Evolutionary conservation across 1,139 yeast genomes (phyloP).

Genomic region (Magnusiomyces magnusii): DNA sequence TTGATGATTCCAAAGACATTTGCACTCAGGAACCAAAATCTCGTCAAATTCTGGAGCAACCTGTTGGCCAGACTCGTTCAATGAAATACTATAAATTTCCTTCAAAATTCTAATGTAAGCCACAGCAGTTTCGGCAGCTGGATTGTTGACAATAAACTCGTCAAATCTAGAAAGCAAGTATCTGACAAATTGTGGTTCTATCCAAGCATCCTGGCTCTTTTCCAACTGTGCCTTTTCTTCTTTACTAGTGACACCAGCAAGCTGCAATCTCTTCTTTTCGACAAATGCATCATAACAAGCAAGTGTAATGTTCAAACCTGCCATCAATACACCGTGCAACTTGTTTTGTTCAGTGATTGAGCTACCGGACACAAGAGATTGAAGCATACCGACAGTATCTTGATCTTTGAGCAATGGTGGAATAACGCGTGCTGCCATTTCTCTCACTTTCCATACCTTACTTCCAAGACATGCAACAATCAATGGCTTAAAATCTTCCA

Average conservation of each 20-base stretch:
- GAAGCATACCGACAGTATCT: conserved; percentile 23
- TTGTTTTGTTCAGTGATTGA: conserved; percentile 36
- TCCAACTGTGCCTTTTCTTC: conserved; percentile 3
- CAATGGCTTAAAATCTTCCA: conserved; percentile 44
- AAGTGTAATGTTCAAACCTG: conserved; percentile 28
- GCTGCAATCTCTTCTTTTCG: background rate
- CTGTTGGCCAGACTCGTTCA: background rate
- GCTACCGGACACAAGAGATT: conserved; percentile 18
- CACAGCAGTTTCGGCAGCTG: conserved; percentile 33
- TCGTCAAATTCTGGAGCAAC: conserved; percentile 4
- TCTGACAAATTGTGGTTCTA: conserved; percentile 16
- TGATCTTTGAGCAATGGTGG: conserved; percentile 42
- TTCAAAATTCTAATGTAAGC: conserved; percentile 34
- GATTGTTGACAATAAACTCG: conserved; percentile 28
- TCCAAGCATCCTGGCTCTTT: background rate
- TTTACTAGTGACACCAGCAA: conserved; percentile 17
- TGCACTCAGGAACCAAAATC: conserved; percentile 11
- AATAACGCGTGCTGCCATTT: conserved; percentile 69
- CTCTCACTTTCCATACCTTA: conserved; percentile 73
- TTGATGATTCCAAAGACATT: background rate
- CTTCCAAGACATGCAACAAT: conserved; percentile 44
- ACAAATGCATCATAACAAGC: conserved; percentile 8
- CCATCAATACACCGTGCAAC: conserved; percentile 52
- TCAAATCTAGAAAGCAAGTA: conserved; percentile 20
- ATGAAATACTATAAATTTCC: conserved; percentile 6